Conservation (phyloP, 768 basidiomycete genomes). For the Leccinum pellstonianum region DNA sequence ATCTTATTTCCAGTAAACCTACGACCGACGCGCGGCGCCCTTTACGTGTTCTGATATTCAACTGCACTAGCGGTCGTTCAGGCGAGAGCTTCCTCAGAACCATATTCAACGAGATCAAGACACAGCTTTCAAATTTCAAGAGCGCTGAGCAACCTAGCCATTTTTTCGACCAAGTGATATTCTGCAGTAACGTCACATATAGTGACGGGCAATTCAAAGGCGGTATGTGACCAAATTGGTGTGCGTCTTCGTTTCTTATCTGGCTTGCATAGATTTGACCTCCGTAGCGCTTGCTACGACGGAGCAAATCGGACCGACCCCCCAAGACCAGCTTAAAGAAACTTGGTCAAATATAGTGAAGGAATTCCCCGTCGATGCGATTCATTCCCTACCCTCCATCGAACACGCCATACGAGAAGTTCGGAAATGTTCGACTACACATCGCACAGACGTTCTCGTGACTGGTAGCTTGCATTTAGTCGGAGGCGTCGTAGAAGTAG, state of each 20-base stretch:
- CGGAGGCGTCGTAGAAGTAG: conserved; percentile 91
- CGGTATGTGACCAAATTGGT: conserved; percentile 47
- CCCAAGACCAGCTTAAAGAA: conserved; percentile 71
- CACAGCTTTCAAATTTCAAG: conserved; percentile 44
- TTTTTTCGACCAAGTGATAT: conserved; percentile 86
- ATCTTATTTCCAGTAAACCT: background rate
- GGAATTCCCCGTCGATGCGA: conserved; percentile 53
- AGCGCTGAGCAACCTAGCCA: conserved; percentile 36
- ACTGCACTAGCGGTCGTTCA: conserved; percentile 90
- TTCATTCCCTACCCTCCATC: conserved; percentile 84
- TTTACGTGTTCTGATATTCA: conserved; percentile 79
- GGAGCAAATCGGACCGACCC: conserved; percentile 64
- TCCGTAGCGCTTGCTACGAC: conserved; percentile 60
- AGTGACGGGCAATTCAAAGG: conserved; percentile 86
- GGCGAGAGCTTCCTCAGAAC: conserved; percentile 66
- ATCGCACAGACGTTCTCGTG: conserved; percentile 65
- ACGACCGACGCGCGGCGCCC: conserved; percentile 26
- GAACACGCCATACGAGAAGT: conserved; percentile 82
- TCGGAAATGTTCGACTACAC: conserved; percentile 38
- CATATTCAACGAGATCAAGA: conserved; percentile 51
- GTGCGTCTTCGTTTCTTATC: background rate
- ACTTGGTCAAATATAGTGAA: conserved; percentile 72
- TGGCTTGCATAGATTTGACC: conserved; percentile 62
- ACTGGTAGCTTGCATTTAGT: conserved; percentile 92
- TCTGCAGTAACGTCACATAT: conserved; percentile 97